Conservation (phyloP, 2,329 filamentous ascomycete species). For the Ophiocordyceps camponoti-saundersi region DNA sequence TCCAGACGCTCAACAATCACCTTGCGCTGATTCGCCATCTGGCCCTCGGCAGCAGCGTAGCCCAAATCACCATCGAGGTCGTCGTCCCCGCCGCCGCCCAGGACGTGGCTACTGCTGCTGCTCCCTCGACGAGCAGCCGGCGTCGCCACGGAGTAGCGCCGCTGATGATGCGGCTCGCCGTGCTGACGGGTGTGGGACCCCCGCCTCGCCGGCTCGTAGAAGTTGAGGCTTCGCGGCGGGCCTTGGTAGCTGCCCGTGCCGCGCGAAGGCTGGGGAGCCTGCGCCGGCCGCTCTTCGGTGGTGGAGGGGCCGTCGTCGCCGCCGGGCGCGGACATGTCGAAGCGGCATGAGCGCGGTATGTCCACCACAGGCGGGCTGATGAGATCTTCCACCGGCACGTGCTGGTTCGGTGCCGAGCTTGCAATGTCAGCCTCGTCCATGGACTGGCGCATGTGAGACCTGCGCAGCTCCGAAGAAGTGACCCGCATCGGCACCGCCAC, state of each 20-base stretch:
- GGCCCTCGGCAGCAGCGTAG: slow-evolving; percentile 83
- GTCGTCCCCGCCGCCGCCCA: slow-evolving; percentile 41
- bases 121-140: slow-evolving; percentile 28
- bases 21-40: slow-evolving; percentile 80
- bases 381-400: slow-evolving; percentile 41
- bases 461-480: slow-evolving; percentile 69
- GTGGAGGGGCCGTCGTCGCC: slow-evolving; percentile 6
- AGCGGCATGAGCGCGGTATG: slow-evolving; percentile 59
- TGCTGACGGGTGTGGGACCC: slow-evolving; percentile 7
- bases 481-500: slow-evolving; percentile 80
- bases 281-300: not conserved
- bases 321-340: slow-evolving; percentile 41
- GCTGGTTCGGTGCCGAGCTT: slow-evolving; percentile 15
- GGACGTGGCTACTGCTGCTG: slow-evolving; percentile 33
- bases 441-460: slow-evolving; percentile 29
- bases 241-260: slow-evolving; percentile 21
- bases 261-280: not conserved
- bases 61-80: slow-evolving; percentile 85
- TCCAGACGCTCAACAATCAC: slow-evolving; percentile 95
- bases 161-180: slow-evolving; percentile 22
- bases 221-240: slow-evolving; percentile 21
- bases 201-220: slow-evolving; percentile 28
- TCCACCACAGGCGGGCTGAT: slow-evolving; percentile 49
- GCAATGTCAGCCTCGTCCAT: slow-evolving; percentile 80
- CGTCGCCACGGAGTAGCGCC: slow-evolving; percentile 36